phyloP scores from a whole-genome alignment of 345 rosid species.

The Lepidium sativum region DNA sequence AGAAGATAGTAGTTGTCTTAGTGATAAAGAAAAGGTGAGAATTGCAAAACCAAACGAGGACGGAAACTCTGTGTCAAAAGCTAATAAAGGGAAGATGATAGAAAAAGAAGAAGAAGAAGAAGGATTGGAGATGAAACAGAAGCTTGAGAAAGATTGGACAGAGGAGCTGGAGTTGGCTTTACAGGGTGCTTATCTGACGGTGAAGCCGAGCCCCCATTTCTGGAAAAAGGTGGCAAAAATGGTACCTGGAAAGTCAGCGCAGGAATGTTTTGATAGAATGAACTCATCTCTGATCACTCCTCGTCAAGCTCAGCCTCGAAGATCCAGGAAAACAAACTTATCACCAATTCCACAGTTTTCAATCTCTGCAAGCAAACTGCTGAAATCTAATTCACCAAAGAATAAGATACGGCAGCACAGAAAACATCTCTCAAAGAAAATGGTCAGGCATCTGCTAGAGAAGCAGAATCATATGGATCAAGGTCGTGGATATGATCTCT shows the following conservation, averaged over 20 bases:
- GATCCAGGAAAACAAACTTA: constrained; percentile 32
- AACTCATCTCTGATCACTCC: constrained; percentile 57
- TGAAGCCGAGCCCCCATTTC: constrained; percentile 66
- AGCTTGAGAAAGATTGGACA: constrained; percentile 49
- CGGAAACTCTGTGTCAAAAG: neutral
- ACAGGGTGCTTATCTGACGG: constrained; percentile 63
- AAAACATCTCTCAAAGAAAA: constrained; percentile 40
- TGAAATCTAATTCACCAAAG: constrained; percentile 33
- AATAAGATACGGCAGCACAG: constrained; percentile 31
- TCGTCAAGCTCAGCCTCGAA: constrained; percentile 44
- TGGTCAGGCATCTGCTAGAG: constrained; percentile 47
- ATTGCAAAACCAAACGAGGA: neutral
- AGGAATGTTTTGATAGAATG: constrained; percentile 73
- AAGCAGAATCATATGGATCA: constrained; percentile 42
- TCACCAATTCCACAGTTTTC: constrained; percentile 41
- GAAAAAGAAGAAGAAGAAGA: constrained; percentile 16
- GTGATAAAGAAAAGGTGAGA: constrained; percentile 3
- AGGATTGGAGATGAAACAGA: constrained; percentile 19
- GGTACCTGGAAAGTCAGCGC: constrained; percentile 84
- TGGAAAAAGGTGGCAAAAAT: constrained; percentile 75
- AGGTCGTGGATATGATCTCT: constrained; percentile 50
- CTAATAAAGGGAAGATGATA: constrained; percentile 8
- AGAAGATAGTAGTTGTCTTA: constrained; percentile 8
- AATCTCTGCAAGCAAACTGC: constrained; percentile 66
- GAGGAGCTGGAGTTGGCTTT: constrained; percentile 58